A percentile compares a stretch with the other conserved stretches of the same genome.
phyloP scores from a whole-genome alignment of 176 grass and related monocot genomes.

The Neostapfia colusana region DNA sequence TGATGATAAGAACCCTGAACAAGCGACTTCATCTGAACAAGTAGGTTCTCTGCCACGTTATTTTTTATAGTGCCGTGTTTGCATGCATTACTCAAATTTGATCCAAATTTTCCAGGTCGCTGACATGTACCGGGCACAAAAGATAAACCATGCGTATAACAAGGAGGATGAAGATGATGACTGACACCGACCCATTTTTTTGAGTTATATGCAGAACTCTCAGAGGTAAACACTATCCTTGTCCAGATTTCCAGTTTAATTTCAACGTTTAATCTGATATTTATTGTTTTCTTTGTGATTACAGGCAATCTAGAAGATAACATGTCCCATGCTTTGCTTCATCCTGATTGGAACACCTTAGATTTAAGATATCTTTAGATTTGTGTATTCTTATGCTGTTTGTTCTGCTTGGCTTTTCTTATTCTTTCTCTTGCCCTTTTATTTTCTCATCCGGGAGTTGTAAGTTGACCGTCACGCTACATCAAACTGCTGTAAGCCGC shows the following conservation, averaged over 20 bases:
- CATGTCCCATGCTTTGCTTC: constrained; percentile 5
- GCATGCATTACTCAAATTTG: constrained; percentile 8
- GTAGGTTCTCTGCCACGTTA: constrained; percentile 32
- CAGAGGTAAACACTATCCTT: constrained; percentile 28
- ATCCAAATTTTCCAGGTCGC: constrained; percentile 66
- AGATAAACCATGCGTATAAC: constrained; percentile 74
- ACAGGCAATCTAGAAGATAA: constrained; percentile 25
- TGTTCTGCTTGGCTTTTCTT: background rate
- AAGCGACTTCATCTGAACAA: constrained; percentile 88
- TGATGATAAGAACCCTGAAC: constrained; percentile 90
- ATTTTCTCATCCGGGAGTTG: background rate
- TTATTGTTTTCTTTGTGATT: background rate
- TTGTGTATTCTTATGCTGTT: constrained; percentile 1
- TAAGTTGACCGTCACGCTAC: background rate
- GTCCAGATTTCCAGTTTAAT: background rate
- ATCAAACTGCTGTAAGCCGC: background rate
- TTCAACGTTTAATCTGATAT: constrained; percentile 9
- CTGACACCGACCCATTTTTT: constrained; percentile 35
- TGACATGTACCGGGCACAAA: constrained; percentile 92
- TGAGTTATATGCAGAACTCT: background rate
- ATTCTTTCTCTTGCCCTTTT: background rate
- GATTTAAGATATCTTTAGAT: constrained; percentile 16
- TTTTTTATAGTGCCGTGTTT: constrained; percentile 4
- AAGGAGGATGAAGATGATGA: constrained; percentile 88
- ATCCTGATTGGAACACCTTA: background rate